These are phyloP conservation scores for Aspergillus persii DNA, from an alignment of 2,329 filamentous ascomycete genomes.

Conservation along the genomic window DNA sequence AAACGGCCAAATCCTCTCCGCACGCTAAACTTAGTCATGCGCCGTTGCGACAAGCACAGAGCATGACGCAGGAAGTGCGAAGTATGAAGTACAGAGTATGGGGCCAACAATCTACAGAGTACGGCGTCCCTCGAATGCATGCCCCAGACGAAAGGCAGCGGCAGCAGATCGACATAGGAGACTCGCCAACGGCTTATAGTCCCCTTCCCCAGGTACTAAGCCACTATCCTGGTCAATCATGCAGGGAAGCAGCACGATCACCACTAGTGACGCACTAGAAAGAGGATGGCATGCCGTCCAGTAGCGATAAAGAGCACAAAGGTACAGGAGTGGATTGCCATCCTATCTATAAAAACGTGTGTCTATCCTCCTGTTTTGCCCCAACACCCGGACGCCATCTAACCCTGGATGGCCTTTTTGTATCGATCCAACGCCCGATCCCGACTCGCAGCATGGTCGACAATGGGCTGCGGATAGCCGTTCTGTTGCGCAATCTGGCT, in stretches of 20 bases:
- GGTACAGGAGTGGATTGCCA: background rate
- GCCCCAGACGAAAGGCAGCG: background rate
- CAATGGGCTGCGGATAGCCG: constrained; percentile 72
- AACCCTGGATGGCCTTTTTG: constrained; percentile 5
- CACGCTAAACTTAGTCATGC: background rate
- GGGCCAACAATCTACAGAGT: too few species aligned
- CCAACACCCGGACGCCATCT: background rate
- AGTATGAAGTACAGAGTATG: too few species aligned
- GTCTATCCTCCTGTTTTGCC: background rate
- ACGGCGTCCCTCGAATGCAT: too few species aligned
- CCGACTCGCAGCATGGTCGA: constrained; percentile 69
- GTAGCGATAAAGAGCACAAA: too few species aligned
- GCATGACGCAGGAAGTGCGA: too few species aligned
- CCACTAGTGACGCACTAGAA: background rate
- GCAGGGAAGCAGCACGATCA: background rate
- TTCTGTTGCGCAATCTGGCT: constrained; percentile 58
- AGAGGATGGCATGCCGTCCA: too few species aligned
- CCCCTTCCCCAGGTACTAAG: background rate
- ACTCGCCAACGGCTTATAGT: background rate
- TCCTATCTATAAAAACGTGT: background rate
- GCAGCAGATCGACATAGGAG: background rate
- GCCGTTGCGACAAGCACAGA: background rate
- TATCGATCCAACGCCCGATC: constrained; percentile 68
- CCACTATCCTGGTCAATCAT: background rate
- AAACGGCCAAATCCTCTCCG: background rate